Conservation (phyloP, 139 green algal species). For the Trebouxia sp. region DNA sequence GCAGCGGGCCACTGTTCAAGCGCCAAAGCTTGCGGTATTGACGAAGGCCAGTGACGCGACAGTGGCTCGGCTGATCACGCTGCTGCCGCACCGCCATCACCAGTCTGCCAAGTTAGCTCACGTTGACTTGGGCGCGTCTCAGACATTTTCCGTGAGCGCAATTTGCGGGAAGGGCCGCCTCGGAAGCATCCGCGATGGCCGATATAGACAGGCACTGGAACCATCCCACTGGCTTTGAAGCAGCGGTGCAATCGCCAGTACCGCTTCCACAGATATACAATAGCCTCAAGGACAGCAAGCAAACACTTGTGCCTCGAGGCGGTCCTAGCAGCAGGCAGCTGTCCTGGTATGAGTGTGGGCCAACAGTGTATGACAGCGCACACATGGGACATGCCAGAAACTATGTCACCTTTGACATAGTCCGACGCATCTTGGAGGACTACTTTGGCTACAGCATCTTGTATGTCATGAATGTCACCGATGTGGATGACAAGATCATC, state of each 20-base stretch:
- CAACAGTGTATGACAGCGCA: constrained; percentile 95
- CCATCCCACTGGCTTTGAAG: neutral
- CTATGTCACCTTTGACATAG: constrained; percentile 98
- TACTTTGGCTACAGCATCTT: constrained; percentile 91
- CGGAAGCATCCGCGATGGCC: no score
- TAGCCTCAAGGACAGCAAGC: constrained; percentile 83
- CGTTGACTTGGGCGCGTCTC: no score
- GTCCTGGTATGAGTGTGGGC: constrained; percentile 94
- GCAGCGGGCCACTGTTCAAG: no score
- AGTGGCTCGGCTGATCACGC: no score
- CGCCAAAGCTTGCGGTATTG: no score
- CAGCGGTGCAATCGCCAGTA: neutral
- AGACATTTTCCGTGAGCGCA: no score
- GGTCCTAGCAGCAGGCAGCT: constrained; percentile 65
- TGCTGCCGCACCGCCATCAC: no score
- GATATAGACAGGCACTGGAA: constrained; percentile 4
- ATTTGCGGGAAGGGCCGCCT: no score
- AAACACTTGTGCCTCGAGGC: constrained; percentile 75
- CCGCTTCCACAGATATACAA: constrained; percentile 72
- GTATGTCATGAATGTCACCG: constrained; percentile 98
- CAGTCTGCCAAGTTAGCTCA: no score
- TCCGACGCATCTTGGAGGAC: constrained; percentile 91
- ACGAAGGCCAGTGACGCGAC: no score
- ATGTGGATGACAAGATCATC: constrained; percentile 99
- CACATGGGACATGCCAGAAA: constrained; percentile 87